phyloP scores from a whole-genome alignment of 2,329 filamentous ascomycete genomes.

The Phialocephala subalpina region DNA sequence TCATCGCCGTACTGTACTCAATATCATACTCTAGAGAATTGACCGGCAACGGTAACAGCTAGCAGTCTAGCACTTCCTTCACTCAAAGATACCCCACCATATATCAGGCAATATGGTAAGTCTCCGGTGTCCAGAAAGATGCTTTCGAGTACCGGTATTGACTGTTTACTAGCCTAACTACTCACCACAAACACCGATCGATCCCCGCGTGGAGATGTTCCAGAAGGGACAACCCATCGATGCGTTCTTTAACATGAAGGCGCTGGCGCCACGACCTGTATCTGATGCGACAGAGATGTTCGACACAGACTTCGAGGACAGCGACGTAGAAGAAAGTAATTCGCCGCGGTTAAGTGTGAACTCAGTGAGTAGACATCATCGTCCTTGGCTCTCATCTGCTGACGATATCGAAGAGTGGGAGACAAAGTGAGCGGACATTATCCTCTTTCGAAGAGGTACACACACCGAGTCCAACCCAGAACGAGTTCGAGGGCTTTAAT shows the following conservation, averaged over 20 bases:
- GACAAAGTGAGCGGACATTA: conserved; percentile 83
- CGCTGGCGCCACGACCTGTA: conserved; percentile 62
- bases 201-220: conserved; percentile 51
- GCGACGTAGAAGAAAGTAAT: conserved; percentile 61
- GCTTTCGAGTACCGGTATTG: not conserved
- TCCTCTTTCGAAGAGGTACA: conserved; percentile 86
- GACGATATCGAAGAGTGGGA: conserved; percentile 60
- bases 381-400: conserved; percentile 27
- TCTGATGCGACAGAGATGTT: conserved; percentile 81
- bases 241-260: conserved; percentile 68
- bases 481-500: conserved; percentile 66
- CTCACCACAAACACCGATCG: conserved; percentile 40
- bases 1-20: conserved; percentile 28
- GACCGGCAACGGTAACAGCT: conserved; percentile 44
- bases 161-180: conserved; percentile 33
- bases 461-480: conserved; percentile 73
- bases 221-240: conserved; percentile 57
- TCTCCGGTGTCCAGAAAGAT: not conserved
- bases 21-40: conserved; percentile 35
- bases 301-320: conserved; percentile 78
- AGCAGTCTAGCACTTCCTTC: conserved; percentile 36
- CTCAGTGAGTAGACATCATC: conserved; percentile 64
- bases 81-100: conserved; percentile 33
- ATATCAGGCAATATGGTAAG: conserved; percentile 39
- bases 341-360: conserved; percentile 73